Conservation (phyloP, 768 basidiomycete genomes). For the Suillus brevipes region DNA sequence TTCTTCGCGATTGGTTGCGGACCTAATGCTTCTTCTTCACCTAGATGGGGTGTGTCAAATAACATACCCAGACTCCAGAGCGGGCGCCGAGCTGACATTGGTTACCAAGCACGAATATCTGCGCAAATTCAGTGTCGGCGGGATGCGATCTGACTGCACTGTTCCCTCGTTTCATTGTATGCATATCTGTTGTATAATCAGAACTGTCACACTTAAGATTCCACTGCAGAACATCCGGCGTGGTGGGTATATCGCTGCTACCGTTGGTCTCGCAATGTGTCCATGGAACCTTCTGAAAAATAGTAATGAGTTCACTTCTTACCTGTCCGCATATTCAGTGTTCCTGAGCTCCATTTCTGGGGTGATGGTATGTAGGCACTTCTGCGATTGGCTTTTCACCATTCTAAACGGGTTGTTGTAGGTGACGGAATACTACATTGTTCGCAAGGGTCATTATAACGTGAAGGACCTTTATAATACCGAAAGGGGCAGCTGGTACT, state of each 20-base stretch:
- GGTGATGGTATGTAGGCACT: conserved; percentile 58
- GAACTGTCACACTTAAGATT: conserved; percentile 1
- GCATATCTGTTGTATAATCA: conserved; percentile 18
- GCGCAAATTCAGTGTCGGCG: conserved; percentile 81
- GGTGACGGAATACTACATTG: conserved; percentile 80
- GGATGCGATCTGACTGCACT: conserved; percentile 83
- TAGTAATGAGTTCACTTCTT: conserved; percentile 76
- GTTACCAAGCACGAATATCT: conserved; percentile 64
- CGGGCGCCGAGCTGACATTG: conserved; percentile 8
- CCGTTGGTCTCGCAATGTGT: conserved; percentile 72
- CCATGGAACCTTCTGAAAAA: conserved; percentile 77
- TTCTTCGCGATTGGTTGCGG: background rate
- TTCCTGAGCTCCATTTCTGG: conserved; percentile 82
- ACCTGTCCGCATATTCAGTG: conserved; percentile 80
- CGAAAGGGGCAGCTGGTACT: conserved; percentile 65
- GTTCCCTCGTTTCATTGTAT: conserved; percentile 70
- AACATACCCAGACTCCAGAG: conserved; percentile 20
- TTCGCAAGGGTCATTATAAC: conserved; percentile 68
- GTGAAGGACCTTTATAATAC: conserved; percentile 69
- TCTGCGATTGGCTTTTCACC: background rate
- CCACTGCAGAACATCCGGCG: conserved; percentile 69
- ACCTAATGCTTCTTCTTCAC: conserved; percentile 1
- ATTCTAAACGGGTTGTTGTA: conserved; percentile 21
- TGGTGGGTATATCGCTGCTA: conserved; percentile 81
- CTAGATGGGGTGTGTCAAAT: conserved; percentile 29